Percentiles rank a stretch among this genome's conserved stretches.
Evolutionary conservation across 106 monocot species (phyloP).

Genomic region (Apostasia shenzhenica): DNA sequence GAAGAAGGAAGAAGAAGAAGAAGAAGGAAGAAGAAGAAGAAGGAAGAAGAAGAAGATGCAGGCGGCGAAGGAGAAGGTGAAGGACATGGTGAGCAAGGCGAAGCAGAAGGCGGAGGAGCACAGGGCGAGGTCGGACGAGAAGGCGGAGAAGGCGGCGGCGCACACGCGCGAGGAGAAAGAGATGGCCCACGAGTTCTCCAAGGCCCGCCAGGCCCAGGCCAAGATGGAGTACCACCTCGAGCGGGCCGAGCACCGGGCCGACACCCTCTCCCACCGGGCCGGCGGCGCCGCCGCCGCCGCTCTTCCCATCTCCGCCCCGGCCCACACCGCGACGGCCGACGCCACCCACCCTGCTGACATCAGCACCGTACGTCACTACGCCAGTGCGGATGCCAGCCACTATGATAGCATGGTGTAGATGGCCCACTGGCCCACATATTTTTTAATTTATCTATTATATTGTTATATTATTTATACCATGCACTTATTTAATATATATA

Average conservation of each 20-base stretch:
- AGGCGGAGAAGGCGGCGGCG: slow-evolving; percentile 27
- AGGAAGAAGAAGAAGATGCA: slow-evolving; percentile 18
- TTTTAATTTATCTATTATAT: too few species aligned
- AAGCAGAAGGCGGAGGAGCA: slow-evolving; percentile 29
- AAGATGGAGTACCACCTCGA: slow-evolving; percentile 37
- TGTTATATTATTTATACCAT: too few species aligned
- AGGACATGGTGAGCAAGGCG: slow-evolving; percentile 38
- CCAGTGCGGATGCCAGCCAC: too few species aligned
- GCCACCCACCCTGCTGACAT: too few species aligned
- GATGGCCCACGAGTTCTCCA: slow-evolving; percentile 25
- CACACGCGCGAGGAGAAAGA: slow-evolving; percentile 17
- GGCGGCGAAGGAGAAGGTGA: slow-evolving; percentile 30
- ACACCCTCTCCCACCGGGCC: slow-evolving; percentile 5
- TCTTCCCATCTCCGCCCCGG: too few species aligned
- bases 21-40: background rate
- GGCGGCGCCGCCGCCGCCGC: background rate
- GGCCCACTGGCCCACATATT: too few species aligned
- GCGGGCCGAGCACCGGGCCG: slow-evolving; percentile 33
- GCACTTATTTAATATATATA: too few species aligned
- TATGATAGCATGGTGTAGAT: too few species aligned
- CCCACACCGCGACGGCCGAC: background rate
- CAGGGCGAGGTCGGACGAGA: slow-evolving; percentile 39
- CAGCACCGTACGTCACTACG: too few species aligned
- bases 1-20: too few species aligned
- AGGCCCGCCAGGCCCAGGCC: slow-evolving; percentile 32